These are phyloP conservation scores for Calonectria pseudoturangicola DNA, from an alignment of 2,329 filamentous ascomycete species.

Conservation along the genomic window DNA sequence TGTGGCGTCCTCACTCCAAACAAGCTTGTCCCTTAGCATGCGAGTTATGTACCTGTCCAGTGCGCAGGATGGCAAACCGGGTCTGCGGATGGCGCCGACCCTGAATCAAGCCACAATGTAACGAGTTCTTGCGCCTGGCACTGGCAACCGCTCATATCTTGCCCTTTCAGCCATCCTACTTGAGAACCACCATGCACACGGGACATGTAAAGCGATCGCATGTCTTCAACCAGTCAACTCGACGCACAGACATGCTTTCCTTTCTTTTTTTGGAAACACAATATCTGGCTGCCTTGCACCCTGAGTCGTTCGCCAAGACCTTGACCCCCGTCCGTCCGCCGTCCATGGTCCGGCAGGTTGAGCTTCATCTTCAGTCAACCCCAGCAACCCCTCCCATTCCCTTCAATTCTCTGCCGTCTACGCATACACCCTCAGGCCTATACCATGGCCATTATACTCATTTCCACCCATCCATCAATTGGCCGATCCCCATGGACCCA, in stretches of 20 bases:
- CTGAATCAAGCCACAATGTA: too few relatives aligned
- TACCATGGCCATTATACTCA: slow-evolving; percentile 10
- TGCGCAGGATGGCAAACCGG: not conserved
- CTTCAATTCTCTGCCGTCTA: slow-evolving; percentile 8
- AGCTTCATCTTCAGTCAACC: slow-evolving; percentile 38
- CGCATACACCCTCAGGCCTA: slow-evolving; percentile 24
- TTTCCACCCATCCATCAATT: slow-evolving; percentile 14
- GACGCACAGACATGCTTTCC: not conserved
- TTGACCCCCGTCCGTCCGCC: slow-evolving; percentile 32
- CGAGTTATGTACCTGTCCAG: not conserved
- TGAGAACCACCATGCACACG: slow-evolving; percentile 1
- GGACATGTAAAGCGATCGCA: slow-evolving; percentile 9
- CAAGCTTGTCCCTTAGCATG: slow-evolving; percentile 20
- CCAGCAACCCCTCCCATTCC: not conserved
- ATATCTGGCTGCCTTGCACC: slow-evolving; percentile 5
- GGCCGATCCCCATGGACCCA: not conserved
- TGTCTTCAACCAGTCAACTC: not conserved
- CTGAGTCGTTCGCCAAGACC: slow-evolving; percentile 32
- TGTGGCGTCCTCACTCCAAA: slow-evolving; percentile 13
- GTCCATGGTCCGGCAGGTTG: slow-evolving; percentile 34
- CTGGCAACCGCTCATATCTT: not conserved
- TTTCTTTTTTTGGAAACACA: slow-evolving; percentile 27
- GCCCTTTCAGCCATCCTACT: not conserved
- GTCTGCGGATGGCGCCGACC: not conserved
- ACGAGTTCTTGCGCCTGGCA: too few relatives aligned